Percentiles rank a stretch among this genome's conserved stretches.
These are phyloP conservation scores for Raphanus hybrid DNA, from an alignment of 441 rosid species.

Conservation along the genomic window DNA sequence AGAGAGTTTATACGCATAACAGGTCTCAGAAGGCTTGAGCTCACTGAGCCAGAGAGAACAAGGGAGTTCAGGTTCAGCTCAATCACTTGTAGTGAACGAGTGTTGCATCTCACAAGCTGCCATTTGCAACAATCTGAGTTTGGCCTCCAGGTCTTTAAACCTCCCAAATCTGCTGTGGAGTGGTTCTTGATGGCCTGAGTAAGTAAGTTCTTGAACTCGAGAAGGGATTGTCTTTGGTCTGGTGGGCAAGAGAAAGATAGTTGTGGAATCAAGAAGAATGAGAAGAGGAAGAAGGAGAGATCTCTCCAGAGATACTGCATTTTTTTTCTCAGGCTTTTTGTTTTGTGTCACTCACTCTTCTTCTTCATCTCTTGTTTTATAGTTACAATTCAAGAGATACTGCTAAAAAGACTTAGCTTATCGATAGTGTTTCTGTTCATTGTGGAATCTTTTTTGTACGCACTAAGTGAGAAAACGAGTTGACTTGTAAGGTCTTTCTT, in stretches of 20 bases:
- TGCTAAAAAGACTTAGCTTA: neutral
- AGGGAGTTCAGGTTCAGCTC: conserved; percentile 23
- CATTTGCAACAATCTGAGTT: conserved; percentile 47
- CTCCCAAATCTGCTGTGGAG: conserved; percentile 20
- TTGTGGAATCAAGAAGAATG: conserved; percentile 18
- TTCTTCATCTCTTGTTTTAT: conserved; percentile 1
- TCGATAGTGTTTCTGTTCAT: conserved; percentile 5
- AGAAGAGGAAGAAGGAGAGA: neutral
- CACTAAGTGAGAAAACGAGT: conserved; percentile 2
- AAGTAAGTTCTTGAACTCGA: conserved; percentile 40
- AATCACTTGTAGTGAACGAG: conserved; percentile 30
- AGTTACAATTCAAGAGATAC: neutral
- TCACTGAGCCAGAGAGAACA: conserved; percentile 21
- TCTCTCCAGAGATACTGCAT: no score
- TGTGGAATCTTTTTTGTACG: conserved; percentile 6
- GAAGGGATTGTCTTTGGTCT: conserved; percentile 42
- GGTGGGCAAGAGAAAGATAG: conserved; percentile 29
- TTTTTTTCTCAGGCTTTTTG: neutral
- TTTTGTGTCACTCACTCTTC: conserved; percentile 12
- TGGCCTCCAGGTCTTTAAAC: conserved; percentile 38
- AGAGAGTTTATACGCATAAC: conserved; percentile 37
- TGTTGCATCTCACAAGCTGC: conserved; percentile 36
- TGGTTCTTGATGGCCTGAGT: conserved; percentile 9
- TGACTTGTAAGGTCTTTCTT: neutral
- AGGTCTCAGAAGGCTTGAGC: conserved; percentile 35